These are phyloP conservation scores for Arthroderma uncinatum DNA, from an alignment of 2,329 filamentous ascomycete species.

Conservation along the genomic window DNA sequence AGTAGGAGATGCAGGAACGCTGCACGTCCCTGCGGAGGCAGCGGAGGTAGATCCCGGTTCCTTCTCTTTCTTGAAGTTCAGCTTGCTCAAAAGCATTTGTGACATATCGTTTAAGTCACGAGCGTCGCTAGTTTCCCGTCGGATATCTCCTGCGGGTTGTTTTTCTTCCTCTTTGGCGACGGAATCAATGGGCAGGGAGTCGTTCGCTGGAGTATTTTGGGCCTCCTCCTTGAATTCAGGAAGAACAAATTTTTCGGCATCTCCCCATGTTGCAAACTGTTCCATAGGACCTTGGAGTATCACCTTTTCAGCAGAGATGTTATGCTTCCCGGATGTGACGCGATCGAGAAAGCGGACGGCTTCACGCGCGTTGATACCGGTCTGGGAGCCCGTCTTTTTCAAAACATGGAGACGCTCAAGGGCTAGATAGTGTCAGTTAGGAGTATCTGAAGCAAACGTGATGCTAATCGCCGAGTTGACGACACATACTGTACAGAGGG, in stretches of 20 bases:
- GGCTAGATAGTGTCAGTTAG: slow-evolving; percentile 24
- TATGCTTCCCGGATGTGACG: slow-evolving; percentile 38
- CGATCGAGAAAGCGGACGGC: slow-evolving; percentile 43
- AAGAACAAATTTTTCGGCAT: slow-evolving; percentile 37
- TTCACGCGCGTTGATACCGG: slow-evolving; percentile 41
- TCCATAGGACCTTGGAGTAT: slow-evolving; percentile 41
- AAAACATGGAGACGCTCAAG: slow-evolving; percentile 37
- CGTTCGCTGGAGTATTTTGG: slow-evolving; percentile 9
- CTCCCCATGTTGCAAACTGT: slow-evolving; percentile 37
- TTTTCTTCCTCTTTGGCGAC: slow-evolving; percentile 8
- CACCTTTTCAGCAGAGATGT: slow-evolving; percentile 33
- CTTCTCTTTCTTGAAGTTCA: slow-evolving; percentile 37
- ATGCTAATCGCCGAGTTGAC: background rate
- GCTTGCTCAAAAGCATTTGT: slow-evolving; percentile 38
- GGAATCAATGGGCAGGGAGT: slow-evolving; percentile 7
- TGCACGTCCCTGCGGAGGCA: slow-evolving; percentile 33
- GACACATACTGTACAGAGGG: slow-evolving; percentile 40
- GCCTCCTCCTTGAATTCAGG: slow-evolving; percentile 35
- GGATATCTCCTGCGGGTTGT: background rate
- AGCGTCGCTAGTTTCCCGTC: slow-evolving; percentile 4
- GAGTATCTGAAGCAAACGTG: background rate
- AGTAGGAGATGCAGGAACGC: slow-evolving; percentile 33
- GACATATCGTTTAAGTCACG: slow-evolving; percentile 30
- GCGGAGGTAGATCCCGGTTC: slow-evolving; percentile 32
- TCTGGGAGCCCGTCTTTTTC: slow-evolving; percentile 36